Conservation (phyloP, 768 basidiomycete species). For the Termitomyces sp. region DNA sequence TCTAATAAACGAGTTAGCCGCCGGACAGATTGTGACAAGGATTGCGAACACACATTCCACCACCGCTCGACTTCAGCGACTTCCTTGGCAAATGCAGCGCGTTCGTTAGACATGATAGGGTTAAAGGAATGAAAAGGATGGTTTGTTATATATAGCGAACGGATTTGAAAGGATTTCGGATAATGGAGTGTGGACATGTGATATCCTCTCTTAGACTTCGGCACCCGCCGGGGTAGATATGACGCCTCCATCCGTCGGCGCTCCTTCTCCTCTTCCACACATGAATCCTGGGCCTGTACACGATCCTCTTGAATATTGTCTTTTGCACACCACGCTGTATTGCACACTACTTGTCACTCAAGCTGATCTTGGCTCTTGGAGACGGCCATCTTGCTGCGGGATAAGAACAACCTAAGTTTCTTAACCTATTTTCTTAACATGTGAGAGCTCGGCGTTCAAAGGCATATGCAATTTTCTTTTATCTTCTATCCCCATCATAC, state of each 20-base stretch:
- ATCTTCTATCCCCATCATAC: constrained; percentile 90
- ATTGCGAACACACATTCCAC: constrained; percentile 68
- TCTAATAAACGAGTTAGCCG: constrained; percentile 36
- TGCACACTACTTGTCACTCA: not conserved
- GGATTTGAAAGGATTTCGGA: constrained; percentile 11
- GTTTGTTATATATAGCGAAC: constrained; percentile 21
- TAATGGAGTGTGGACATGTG: constrained; percentile 36
- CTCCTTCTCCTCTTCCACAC: constrained; percentile 4
- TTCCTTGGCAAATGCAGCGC: constrained; percentile 69
- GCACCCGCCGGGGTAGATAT: constrained; percentile 6
- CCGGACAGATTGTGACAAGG: constrained; percentile 3
- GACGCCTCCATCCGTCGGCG: constrained; percentile 16
- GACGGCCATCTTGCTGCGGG: not conserved
- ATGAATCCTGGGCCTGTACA: not conserved
- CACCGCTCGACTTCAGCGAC: constrained; percentile 83
- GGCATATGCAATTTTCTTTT: constrained; percentile 14
- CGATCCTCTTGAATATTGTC: not conserved
- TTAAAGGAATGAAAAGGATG: constrained; percentile 10
- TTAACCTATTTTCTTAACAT: not conserved
- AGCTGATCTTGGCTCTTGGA: not conserved
- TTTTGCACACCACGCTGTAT: not conserved
- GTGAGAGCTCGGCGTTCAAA: not conserved
- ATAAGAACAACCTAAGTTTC: not conserved
- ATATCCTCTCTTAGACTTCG: constrained; percentile 23
- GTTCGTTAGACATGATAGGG: constrained; percentile 56